Conservation (phyloP, 129 eudicot genomes). For the Dittrichia graveolens region DNA sequence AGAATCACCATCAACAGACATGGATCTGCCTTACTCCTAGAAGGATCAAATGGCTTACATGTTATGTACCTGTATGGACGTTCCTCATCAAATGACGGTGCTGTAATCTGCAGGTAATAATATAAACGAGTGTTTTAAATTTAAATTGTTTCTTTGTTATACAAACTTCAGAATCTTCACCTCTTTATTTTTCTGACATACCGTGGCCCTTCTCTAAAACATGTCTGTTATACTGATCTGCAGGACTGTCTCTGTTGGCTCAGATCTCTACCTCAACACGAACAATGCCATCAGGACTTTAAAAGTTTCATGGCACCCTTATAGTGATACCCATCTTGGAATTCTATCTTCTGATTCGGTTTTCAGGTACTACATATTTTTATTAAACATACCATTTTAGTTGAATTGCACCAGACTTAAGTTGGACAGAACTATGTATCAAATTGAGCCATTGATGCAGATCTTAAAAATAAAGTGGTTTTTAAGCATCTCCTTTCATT, state of each 20-base stretch:
- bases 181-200: background rate
- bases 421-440: no score
- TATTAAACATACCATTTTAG: background rate
- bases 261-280: slow-evolving; percentile 64
- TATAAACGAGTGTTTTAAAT: background rate
- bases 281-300: slow-evolving; percentile 61
- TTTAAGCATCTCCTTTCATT: no score
- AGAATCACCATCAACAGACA: slow-evolving; percentile 74
- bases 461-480: no score
- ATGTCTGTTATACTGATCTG: slow-evolving; percentile 23
- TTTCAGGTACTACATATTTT: slow-evolving; percentile 60
- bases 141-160: background rate
- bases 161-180: background rate
- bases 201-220: background rate
- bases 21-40: slow-evolving; percentile 79
- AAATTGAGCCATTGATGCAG: no score
- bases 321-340: slow-evolving; percentile 83
- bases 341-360: slow-evolving; percentile 91
- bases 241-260: slow-evolving; percentile 85
- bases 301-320: slow-evolving; percentile 87
- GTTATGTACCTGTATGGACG: slow-evolving; percentile 84
- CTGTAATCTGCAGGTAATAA: slow-evolving; percentile 75
- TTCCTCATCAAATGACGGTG: slow-evolving; percentile 60
- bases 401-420: background rate
- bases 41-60: slow-evolving; percentile 58